A percentile compares a stretch with the other conserved stretches of the same genome.
Conservation (phyloP, 768 basidiomycete species). For the Lactarius quietus region DNA sequence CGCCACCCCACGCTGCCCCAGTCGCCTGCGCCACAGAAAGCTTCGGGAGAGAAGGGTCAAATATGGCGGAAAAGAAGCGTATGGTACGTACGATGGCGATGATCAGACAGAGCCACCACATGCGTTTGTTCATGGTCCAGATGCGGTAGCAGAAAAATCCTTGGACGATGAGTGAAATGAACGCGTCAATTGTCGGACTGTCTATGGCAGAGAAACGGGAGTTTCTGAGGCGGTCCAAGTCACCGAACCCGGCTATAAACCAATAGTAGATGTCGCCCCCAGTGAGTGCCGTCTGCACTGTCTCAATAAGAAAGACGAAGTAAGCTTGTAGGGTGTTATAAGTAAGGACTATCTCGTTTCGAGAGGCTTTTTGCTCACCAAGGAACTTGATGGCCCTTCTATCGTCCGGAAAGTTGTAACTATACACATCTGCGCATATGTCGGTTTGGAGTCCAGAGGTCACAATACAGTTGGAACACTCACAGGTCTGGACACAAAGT, state of each 20-base stretch:
- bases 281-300: constrained; percentile 13
- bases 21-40: neutral
- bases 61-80: neutral
- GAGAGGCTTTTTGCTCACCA: neutral
- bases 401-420: constrained; percentile 19
- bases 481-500: constrained; percentile 8
- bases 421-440: constrained; percentile 8
- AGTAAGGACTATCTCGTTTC: neutral
- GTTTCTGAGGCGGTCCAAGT: neutral
- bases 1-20: constrained; percentile 1
- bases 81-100: constrained; percentile 3
- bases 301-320: constrained; percentile 13
- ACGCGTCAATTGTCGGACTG: constrained; percentile 1
- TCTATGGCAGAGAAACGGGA: constrained; percentile 9
- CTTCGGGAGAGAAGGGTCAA: neutral
- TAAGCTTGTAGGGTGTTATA: constrained; percentile 1
- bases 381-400: constrained; percentile 1
- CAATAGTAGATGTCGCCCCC: constrained; percentile 18
- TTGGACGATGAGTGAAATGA: constrained; percentile 15
- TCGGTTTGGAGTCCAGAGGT: neutral
- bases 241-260: constrained; percentile 16
- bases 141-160: constrained; percentile 20
- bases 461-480: no score
- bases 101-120: constrained; percentile 8
- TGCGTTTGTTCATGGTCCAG: constrained; percentile 12